phyloP scores from a whole-genome alignment of 495 filamentous ascomycete genomes.

The Lineolata rhizophorae region DNA sequence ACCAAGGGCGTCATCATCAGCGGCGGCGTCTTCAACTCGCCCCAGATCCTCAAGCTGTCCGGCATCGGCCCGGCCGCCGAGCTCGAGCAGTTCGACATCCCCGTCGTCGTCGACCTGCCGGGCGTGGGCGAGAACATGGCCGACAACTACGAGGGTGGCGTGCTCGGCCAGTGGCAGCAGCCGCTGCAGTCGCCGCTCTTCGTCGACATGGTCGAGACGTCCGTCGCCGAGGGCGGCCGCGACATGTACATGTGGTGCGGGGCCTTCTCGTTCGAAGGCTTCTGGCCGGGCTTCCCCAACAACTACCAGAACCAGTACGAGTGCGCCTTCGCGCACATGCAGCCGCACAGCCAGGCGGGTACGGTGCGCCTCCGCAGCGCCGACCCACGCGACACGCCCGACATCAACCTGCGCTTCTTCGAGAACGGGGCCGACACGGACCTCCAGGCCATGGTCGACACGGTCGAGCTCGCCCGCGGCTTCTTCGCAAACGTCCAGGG shows the following conservation, averaged over 20 bases:
- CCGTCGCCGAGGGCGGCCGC: too few relatives aligned
- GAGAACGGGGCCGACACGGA: slow-evolving; percentile 12
- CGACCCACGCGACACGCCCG: slow-evolving; percentile 17
- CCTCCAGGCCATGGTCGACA: too few relatives aligned
- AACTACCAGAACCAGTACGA: slow-evolving; percentile 49
- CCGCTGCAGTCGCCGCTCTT: slow-evolving; percentile 22
- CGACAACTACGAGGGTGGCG: slow-evolving; percentile 38
- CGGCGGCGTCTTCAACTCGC: slow-evolving; percentile 3
- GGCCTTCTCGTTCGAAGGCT: too few relatives aligned
- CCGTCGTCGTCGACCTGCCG: slow-evolving; percentile 6
- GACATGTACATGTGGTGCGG: too few relatives aligned
- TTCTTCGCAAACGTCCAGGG: too few relatives aligned
- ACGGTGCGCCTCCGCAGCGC: slow-evolving; percentile 16
- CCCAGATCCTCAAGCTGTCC: slow-evolving; percentile 9
- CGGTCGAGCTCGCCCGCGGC: too few relatives aligned
- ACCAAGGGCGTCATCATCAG: slow-evolving; percentile 2
- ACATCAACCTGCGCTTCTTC: slow-evolving; percentile 31
- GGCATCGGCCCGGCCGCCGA: slow-evolving; percentile 9
- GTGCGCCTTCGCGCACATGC: slow-evolving; percentile 25
- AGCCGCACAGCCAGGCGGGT: too few relatives aligned
- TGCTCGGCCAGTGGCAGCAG: slow-evolving; percentile 42
- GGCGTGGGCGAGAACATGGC: slow-evolving; percentile 23
- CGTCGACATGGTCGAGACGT: slow-evolving; percentile 26
- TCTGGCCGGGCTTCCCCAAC: slow-evolving; percentile 29
- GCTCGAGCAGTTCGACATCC: slow-evolving; percentile 8